Evolutionary conservation across 306 rosid species (phyloP).

Genomic region (Castanopsis chinensis): DNA sequence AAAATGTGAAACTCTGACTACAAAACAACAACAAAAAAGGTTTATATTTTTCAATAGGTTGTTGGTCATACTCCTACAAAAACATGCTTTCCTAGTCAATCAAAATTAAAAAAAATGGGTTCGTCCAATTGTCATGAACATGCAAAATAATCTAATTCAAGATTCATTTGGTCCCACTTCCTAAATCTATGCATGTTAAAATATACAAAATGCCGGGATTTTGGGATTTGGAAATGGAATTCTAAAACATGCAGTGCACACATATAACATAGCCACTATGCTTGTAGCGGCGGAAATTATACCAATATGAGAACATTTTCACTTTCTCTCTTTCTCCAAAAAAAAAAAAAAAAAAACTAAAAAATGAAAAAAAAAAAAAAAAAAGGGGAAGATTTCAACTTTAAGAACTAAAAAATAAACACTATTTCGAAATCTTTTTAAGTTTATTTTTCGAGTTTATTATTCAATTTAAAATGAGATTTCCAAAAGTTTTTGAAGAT

Average conservation of each 20-base stretch:
- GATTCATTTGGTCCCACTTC: constrained; percentile 15
- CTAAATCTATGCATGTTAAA: background rate
- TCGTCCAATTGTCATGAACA: background rate
- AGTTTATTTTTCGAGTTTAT: no score
- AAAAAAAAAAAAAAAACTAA: no score
- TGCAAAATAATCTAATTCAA: background rate
- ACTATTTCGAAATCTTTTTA: no score
- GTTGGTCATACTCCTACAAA: constrained; percentile 32
- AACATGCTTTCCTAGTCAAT: background rate
- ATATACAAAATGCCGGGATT: constrained; percentile 7
- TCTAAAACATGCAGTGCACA: background rate
- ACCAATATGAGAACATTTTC: background rate
- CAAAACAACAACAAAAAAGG: background rate
- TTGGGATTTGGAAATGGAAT: background rate
- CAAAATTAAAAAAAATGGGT: constrained; percentile 5
- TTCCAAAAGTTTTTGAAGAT: no score
- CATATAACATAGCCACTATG: background rate
- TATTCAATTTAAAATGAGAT: no score
- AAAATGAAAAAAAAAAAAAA: no score
- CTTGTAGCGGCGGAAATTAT: background rate
- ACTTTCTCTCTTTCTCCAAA: no score
- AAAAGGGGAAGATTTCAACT: background rate
- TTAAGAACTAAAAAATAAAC: background rate
- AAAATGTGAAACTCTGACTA: background rate
- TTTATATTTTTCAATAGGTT: constrained; percentile 31